These are phyloP conservation scores for Trichoderma arundinaceum DNA, from an alignment of 2,329 filamentous ascomycete genomes.

Conservation along the genomic window DNA sequence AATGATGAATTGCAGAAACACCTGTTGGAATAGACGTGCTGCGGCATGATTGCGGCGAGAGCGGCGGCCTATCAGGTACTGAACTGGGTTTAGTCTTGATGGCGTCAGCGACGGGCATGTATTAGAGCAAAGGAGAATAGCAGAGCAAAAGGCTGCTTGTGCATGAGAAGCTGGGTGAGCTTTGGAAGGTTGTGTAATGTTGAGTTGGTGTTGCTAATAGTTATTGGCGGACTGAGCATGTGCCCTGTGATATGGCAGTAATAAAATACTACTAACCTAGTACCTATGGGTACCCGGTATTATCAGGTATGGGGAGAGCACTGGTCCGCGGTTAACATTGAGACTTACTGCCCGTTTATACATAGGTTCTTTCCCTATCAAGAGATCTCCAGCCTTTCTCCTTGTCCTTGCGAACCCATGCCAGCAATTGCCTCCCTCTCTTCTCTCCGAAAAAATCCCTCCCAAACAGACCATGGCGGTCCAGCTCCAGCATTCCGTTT, in stretches of 20 bases:
- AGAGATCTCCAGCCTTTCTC: no score
- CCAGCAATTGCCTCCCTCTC: no score
- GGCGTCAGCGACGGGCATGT: conserved; percentile 17
- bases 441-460: not conserved
- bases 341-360: no score
- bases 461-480: not conserved
- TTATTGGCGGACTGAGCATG: not conserved
- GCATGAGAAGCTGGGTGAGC: not conserved
- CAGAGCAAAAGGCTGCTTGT: not conserved
- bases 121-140: not conserved
- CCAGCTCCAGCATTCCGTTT: not conserved
- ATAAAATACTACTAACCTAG: no score
- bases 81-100: conserved; percentile 30
- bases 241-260: no score
- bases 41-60: conserved; percentile 28
- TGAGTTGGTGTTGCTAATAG: not conserved
- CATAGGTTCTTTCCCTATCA: no score
- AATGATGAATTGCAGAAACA: not conserved
- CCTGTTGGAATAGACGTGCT: conserved; percentile 10
- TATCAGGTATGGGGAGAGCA: no score
- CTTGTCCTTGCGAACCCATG: no score
- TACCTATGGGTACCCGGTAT: no score
- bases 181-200: not conserved
- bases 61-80: conserved; percentile 16
- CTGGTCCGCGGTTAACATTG: no score